phyloP scores from a whole-genome alignment of 2,329 filamentous ascomycete species.

The Ophioceras dolichostomum region DNA sequence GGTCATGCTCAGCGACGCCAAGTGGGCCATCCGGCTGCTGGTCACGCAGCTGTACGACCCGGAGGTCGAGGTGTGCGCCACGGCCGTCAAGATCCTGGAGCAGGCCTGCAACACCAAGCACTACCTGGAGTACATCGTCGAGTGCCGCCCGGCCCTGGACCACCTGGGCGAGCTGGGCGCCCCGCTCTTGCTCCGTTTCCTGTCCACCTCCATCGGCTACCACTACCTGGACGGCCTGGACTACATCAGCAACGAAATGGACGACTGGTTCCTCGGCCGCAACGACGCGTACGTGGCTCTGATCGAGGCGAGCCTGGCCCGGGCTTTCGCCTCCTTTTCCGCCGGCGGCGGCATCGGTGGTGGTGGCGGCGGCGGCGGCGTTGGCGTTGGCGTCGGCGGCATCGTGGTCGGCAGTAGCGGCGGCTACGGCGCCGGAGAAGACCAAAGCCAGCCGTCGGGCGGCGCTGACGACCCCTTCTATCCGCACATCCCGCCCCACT shows the following conservation, averaged over 20 bases:
- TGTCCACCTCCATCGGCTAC: conserved; percentile 94
- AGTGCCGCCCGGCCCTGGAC: conserved; percentile 86
- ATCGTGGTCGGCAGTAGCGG: conserved; percentile 52
- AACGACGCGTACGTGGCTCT: conserved; percentile 94
- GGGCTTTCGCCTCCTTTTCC: no score
- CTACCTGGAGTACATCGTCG: conserved; percentile 90
- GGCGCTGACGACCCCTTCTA: conserved; percentile 41
- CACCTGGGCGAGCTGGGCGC: conserved; percentile 95
- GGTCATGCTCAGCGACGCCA: conserved; percentile 51
- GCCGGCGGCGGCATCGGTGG: no score
- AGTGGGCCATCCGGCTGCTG: conserved; percentile 93
- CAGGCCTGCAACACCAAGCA: conserved; percentile 90
- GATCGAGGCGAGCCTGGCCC: conserved; percentile 92
- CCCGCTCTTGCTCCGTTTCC: conserved; percentile 77
- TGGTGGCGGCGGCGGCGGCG: no score
- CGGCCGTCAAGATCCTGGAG: conserved; percentile 92
- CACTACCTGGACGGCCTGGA: conserved; percentile 94
- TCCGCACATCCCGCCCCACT: conserved; percentile 79
- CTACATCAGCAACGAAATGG: conserved; percentile 99
- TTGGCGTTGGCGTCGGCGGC: no score
- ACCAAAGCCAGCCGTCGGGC: conserved; percentile 46
- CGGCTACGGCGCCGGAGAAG: conserved; percentile 28
- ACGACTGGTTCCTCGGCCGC: conserved; percentile 95
- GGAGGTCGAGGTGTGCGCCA: conserved; percentile 91
- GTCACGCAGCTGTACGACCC: conserved; percentile 98